Evolutionary conservation across 2,329 filamentous ascomycete species (phyloP), one percentile per base, ranked within the genome.

Genomic region (Pseudocercospora musae): DNA sequence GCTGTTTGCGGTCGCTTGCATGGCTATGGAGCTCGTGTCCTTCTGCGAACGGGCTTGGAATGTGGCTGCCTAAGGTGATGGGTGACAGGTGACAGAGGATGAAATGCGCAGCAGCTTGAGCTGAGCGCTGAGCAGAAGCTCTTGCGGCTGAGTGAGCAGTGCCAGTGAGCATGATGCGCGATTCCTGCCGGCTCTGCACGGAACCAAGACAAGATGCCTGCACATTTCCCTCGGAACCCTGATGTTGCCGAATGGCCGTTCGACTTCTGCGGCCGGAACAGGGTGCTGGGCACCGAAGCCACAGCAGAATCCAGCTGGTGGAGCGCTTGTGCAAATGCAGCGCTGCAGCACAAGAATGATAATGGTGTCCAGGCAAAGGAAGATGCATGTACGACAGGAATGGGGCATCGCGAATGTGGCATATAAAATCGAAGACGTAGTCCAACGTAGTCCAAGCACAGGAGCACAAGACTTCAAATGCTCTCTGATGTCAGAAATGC

Each of bases 81-180:
- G 50, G 50, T 37, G 50, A 54, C 50, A 54, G 50, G 29, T 54
- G 50, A 54, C 50, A 54, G 48, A 46, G 42, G 18, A 46, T 23
- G 18, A 20, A 21, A 23, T 46, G 21, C 42, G 15, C 33, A 37
- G 33, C 33, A 37, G 33, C 33, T 37, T 37, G 37, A 48, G 44
- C 44, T 48, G 40, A 21, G 21, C 4, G 20, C n/a, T 20, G 48
- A 52, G 37, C 15, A 29, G 31, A 33, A 33, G 48, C 48, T 29
- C 48, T 52, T n/a, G 48, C 21, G 48, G 48, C 48, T 54, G 52
- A 54, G 29, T 54, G 29, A 40, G 23, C n/a, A n/a, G n/a, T n/a
- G n/a, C n/a, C n/a, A n/a, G n/a, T n/a, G n/a, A n/a, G n/a, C n/a
- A n/a, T n/a, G 15, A 37, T 40, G 40, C 44, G 37, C 37, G 48